Evolutionary conservation across 2,329 filamentous ascomycete species (phyloP), one percentile per base, ranked within the genome.

Genomic region (Botrytis medusae): DNA sequence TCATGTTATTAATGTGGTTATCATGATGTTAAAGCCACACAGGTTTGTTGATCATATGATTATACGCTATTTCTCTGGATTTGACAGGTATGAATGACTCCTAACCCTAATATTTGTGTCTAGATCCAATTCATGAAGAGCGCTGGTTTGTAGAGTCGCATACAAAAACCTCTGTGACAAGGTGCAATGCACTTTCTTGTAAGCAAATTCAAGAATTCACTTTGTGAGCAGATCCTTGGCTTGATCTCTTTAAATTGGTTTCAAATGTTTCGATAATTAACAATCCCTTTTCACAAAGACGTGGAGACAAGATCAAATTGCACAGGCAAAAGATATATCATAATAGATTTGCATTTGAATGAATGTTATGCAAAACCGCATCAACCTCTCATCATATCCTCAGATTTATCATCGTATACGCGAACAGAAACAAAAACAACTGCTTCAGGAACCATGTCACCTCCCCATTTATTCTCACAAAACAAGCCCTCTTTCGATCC

Each of bases 201-300:
- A n/a, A 54, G 25, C 48, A 54, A 8, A 0, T 16, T 16, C n/a
- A 0, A 29, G 2, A 6, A 0, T 0, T 16, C 4, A 54, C 2
- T 54, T 54, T 0, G 3, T 7, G 7, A 14, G 2, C 51, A 29
- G 51, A 54, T 54, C 14, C 14, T 1, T 29, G 10, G 12, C 12
- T 51, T 12, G 14, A n/a, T 51, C 3, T 51, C 10, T 3, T 51
- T n/a, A 12, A 12, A 4, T 18, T 1, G 16, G 7, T 29, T 54
- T 18, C 2, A 18, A 29, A 8, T 29, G 2, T 4, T 16, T 10
- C 32, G 8, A 2, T 1, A 40, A 2, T 34, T n/a, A 16, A 61
- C 2, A 2, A 9, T 9, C 1, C 5, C 1, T 34, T 18, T 61
- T 34, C 22, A 61, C 20, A 61, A n/a, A n/a, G 22, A 18, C 12